Evolutionary conservation across 2,329 filamentous ascomycete genomes (phyloP).

Genomic region (Celoporthe dispersa): DNA sequence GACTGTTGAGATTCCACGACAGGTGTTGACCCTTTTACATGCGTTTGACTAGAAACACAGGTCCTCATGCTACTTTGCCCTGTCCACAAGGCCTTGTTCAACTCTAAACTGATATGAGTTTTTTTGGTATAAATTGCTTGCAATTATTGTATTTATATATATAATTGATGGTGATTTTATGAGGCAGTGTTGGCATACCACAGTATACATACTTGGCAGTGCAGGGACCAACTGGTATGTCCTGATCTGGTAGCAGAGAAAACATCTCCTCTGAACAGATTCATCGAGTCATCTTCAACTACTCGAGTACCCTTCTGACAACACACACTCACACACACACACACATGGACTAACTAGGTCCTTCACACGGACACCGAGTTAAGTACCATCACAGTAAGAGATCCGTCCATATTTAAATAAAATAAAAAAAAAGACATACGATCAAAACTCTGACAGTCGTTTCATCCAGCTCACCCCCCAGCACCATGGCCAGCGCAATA

Average conservation of each 20-base stretch:
- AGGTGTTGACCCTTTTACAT: background rate
- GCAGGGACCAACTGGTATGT: background rate
- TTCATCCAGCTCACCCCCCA: background rate
- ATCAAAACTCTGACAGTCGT: background rate
- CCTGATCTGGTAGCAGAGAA: background rate
- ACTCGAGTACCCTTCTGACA: too few relatives aligned
- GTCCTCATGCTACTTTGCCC: too few relatives aligned
- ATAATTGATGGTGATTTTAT: background rate
- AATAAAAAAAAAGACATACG: background rate
- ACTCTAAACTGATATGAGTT: too few relatives aligned
- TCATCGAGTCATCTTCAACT: background rate
- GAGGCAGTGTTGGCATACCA: background rate
- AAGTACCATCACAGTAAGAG: background rate
- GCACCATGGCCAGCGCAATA: conserved; percentile 21
- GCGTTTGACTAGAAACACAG: background rate
- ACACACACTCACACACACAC: background rate
- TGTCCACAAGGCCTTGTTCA: too few relatives aligned
- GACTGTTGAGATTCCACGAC: background rate
- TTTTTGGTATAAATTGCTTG: too few relatives aligned
- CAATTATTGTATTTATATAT: background rate
- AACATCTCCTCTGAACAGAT: background rate
- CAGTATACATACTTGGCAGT: too few relatives aligned
- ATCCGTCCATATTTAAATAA: background rate
- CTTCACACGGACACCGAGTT: background rate
- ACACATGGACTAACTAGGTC: background rate